Evolutionary conservation across 2,329 filamentous ascomycete genomes (phyloP).

Genomic region (Neobulgaria alba): DNA sequence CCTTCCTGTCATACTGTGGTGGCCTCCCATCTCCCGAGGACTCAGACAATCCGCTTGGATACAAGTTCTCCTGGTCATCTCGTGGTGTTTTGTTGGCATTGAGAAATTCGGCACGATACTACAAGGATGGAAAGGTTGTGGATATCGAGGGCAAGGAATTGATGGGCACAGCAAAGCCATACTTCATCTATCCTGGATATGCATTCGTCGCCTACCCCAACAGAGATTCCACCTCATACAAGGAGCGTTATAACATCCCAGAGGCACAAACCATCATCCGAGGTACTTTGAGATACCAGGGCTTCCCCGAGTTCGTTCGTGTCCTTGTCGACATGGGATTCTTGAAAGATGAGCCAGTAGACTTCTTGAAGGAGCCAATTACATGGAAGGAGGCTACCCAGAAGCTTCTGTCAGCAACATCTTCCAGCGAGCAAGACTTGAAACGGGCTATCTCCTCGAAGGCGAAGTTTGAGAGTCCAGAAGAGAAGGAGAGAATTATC

Average conservation of each 20-base stretch:
- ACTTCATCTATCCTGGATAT: constrained; percentile 82
- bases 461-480: constrained; percentile 59
- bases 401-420: constrained; percentile 63
- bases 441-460: constrained; percentile 65
- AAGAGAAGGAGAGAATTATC: constrained; percentile 62
- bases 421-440: constrained; percentile 60
- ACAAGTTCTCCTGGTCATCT: constrained; percentile 64
- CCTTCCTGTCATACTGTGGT: constrained; percentile 79
- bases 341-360: constrained; percentile 61
- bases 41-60: constrained; percentile 84
- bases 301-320: constrained; percentile 86
- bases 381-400: constrained; percentile 81
- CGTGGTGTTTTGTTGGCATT: constrained; percentile 83
- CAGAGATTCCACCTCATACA: constrained; percentile 81
- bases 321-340: constrained; percentile 85
- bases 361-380: constrained; percentile 57
- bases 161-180: constrained; percentile 83
- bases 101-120: constrained; percentile 76
- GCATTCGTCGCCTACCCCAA: constrained; percentile 91
- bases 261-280: constrained; percentile 83
- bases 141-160: constrained; percentile 59
- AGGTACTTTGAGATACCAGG: constrained; percentile 76
- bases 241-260: constrained; percentile 82
- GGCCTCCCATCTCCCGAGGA: constrained; percentile 63
- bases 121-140: constrained; percentile 67